Conservation (phyloP, 352 stramenopile genomes). For the Pythium dissimile region DNA sequence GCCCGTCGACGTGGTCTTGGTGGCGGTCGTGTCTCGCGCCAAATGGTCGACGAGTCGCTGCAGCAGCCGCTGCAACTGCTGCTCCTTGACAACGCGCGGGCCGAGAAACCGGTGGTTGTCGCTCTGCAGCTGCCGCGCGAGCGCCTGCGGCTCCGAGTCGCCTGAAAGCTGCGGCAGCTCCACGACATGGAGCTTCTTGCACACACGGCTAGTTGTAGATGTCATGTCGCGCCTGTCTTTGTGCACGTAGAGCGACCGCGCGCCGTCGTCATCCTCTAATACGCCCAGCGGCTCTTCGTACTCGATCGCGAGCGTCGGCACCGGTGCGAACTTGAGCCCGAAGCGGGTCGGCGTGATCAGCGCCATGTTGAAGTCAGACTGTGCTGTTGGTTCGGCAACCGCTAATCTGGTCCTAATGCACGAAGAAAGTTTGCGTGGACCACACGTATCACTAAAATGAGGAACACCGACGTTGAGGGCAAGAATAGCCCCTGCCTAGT, state of each 20-base stretch:
- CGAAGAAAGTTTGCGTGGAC: not conserved
- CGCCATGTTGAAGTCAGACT: not conserved
- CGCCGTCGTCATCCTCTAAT: constrained; percentile 30
- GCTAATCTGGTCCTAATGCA: too few relatives aligned
- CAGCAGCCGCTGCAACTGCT: constrained; percentile 59
- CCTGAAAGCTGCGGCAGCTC: constrained; percentile 63
- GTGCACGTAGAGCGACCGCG: constrained; percentile 60
- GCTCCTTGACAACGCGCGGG: constrained; percentile 57
- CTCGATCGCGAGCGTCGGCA: constrained; percentile 77
- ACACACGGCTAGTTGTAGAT: not conserved
- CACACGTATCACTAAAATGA: constrained; percentile 8
- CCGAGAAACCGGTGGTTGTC: constrained; percentile 62
- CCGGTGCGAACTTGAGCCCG: constrained; percentile 77
- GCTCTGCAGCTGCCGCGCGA: constrained; percentile 56
- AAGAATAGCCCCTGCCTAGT: constrained; percentile 12
- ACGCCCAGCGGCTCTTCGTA: constrained; percentile 62
- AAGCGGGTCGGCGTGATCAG: constrained; percentile 80
- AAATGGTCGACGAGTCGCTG: constrained; percentile 60
- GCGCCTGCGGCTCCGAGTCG: constrained; percentile 36
- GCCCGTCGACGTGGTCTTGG: not conserved
- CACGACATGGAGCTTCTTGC: constrained; percentile 72
- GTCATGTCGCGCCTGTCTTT: constrained; percentile 12
- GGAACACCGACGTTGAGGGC: not conserved
- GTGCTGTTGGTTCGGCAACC: too few relatives aligned
- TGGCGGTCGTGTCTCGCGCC: not conserved